phyloP scores from a whole-genome alignment of 2,329 filamentous ascomycete species.

The Cladorrhinum sp. region DNA sequence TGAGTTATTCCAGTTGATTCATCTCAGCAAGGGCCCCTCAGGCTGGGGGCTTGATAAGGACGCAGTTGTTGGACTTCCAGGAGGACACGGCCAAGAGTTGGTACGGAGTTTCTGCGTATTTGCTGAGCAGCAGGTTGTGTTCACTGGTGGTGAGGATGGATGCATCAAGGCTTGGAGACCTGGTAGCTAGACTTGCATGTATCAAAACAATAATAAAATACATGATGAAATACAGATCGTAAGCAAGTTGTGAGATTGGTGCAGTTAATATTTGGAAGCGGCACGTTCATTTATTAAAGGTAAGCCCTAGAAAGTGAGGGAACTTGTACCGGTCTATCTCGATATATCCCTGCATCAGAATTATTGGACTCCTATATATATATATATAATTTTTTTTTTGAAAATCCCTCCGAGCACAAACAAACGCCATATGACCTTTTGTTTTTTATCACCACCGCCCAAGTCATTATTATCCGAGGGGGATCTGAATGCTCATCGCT shows the following conservation, averaged over 20 bases:
- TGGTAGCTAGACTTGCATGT: constrained; percentile 14
- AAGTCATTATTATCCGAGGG: background rate
- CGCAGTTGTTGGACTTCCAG: constrained; percentile 56
- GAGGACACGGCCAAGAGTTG: constrained; percentile 62
- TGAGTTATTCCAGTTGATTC: constrained; percentile 58
- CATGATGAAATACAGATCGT: background rate
- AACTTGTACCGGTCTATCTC: constrained; percentile 15
- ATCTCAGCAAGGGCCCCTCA: constrained; percentile 49
- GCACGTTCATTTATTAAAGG: constrained; percentile 14
- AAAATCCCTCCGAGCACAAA: constrained; percentile 1
- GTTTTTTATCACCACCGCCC: background rate
- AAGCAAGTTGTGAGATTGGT: background rate
- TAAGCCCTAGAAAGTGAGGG: constrained; percentile 16
- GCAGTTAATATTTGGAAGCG: background rate
- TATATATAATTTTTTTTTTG: background rate
- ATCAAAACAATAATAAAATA: background rate
- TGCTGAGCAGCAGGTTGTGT: constrained; percentile 57
- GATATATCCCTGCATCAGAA: constrained; percentile 19
- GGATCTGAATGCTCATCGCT: constrained; percentile 6
- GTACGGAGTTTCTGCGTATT: constrained; percentile 63
- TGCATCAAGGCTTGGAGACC: constrained; percentile 56
- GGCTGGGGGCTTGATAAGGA: constrained; percentile 55
- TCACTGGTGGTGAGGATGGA: constrained; percentile 59
- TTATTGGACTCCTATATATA: background rate
- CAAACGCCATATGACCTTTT: constrained; percentile 10